A percentile compares a stretch with the other conserved stretches of the same genome.
Evolutionary conservation across 2,329 filamentous ascomycete genomes (phyloP).

Genomic region (Coccinonectria pachysandricola): DNA sequence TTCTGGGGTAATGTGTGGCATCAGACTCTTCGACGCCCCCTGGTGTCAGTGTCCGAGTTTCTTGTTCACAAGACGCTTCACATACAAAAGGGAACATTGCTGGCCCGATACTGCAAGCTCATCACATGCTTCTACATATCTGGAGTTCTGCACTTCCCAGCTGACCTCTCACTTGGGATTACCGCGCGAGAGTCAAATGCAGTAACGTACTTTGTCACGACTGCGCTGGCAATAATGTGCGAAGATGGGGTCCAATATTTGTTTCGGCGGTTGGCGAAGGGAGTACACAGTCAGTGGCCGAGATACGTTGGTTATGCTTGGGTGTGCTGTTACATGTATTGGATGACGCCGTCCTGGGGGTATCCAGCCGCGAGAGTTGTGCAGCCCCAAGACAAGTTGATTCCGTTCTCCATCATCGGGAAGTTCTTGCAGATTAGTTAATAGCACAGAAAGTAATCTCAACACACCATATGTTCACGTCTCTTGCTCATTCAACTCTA

Average conservation of each 20-base stretch:
- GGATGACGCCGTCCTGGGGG: slow-evolving; percentile 12
- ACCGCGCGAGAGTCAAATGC: slow-evolving; percentile 6
- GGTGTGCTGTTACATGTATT: slow-evolving; percentile 10
- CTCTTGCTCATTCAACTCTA: too few relatives aligned
- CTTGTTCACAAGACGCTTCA: slow-evolving; percentile 4
- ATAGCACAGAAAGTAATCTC: not conserved
- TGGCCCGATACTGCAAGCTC: slow-evolving; percentile 10
- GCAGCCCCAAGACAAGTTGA: slow-evolving; percentile 4
- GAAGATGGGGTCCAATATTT: slow-evolving; percentile 8
- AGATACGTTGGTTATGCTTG: slow-evolving; percentile 7
- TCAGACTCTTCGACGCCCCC: slow-evolving; percentile 10
- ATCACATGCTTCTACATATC: slow-evolving; percentile 9
- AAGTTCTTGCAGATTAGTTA: not conserved
- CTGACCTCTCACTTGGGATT: slow-evolving; percentile 9
- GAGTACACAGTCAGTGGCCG: not conserved
- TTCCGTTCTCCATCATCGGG: slow-evolving; percentile 4
- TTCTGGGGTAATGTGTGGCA: slow-evolving; percentile 14
- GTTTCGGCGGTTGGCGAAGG: not conserved
- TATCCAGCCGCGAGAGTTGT: slow-evolving; percentile 11
- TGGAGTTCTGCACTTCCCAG: slow-evolving; percentile 8
- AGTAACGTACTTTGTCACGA: slow-evolving; percentile 6
- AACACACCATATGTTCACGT: not conserved
- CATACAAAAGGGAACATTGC: slow-evolving; percentile 2
- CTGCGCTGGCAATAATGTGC: slow-evolving; percentile 8
- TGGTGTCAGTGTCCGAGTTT: slow-evolving; percentile 7